A percentile compares a stretch with the other conserved stretches of the same genome.
Conservation (phyloP, 2,329 filamentous ascomycete genomes). For the Cercospora janseana region DNA sequence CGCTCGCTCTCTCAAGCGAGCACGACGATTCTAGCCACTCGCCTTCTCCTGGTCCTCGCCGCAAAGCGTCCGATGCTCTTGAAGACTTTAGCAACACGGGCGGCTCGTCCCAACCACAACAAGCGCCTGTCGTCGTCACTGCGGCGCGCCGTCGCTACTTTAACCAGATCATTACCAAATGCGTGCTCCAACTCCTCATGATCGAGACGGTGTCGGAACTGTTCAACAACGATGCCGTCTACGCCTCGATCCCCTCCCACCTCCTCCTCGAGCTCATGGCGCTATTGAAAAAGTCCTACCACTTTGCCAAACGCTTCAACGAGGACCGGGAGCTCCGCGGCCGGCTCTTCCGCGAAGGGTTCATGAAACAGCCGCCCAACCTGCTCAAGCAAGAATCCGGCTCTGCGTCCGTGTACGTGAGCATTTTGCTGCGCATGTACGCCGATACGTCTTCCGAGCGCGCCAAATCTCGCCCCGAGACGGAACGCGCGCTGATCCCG, state of each 20-base stretch:
- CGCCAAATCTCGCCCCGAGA: slow-evolving; percentile 73
- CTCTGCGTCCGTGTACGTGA: slow-evolving; percentile 89
- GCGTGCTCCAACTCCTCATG: slow-evolving; percentile 95
- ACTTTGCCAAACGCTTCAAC: slow-evolving; percentile 97
- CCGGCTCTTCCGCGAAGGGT: slow-evolving; percentile 92
- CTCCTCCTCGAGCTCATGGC: slow-evolving; percentile 91
- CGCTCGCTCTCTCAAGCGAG: slow-evolving; percentile 23
- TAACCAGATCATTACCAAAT: slow-evolving; percentile 98
- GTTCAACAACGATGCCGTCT: slow-evolving; percentile 95
- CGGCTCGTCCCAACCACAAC: slow-evolving; percentile 56
- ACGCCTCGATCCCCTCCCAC: slow-evolving; percentile 83
- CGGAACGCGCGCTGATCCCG: slow-evolving; percentile 87
- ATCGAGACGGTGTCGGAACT: slow-evolving; percentile 99
- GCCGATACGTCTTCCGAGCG: slow-evolving; percentile 82
- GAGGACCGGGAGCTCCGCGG: slow-evolving; percentile 94
- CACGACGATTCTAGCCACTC: slow-evolving; percentile 18
- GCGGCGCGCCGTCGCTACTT: slow-evolving; percentile 92
- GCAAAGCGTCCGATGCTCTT: slow-evolving; percentile 48
- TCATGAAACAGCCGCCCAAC: slow-evolving; percentile 99
- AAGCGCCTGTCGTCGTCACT: slow-evolving; percentile 88
- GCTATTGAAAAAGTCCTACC: slow-evolving; percentile 90
- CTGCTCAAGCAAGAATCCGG: slow-evolving; percentile 95
- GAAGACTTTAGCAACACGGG: slow-evolving; percentile 81
- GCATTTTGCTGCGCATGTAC: slow-evolving; percentile 96
- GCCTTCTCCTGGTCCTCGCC: slow-evolving; percentile 17